Conservation (phyloP, 169 alveolate species). For the Cryptosporidium baileyi region DNA sequence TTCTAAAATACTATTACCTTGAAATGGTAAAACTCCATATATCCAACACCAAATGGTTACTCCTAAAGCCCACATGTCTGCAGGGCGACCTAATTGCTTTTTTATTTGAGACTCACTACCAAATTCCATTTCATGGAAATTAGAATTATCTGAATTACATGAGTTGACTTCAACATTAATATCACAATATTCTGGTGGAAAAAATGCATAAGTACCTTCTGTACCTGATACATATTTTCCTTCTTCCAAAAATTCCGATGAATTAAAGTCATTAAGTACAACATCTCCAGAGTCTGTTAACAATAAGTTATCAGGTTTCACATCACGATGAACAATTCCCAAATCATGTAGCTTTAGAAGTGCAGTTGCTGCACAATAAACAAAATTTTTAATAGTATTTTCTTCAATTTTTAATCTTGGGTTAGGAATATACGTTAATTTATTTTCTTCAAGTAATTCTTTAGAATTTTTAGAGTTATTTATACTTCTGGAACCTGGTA, state of each 20-base stretch:
- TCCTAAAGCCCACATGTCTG: constrained; percentile 85
- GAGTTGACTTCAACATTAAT: constrained; percentile 68
- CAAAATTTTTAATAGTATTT: neutral
- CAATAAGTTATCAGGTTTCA: constrained; percentile 76
- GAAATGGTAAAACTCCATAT: constrained; percentile 77
- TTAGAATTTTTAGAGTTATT: neutral
- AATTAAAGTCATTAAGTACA: constrained; percentile 76
- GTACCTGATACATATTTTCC: constrained; percentile 69
- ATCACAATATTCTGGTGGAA: constrained; percentile 82
- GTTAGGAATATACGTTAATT: neutral
- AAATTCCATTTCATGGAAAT: neutral
- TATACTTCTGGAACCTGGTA: neutral
- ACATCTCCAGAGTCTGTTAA: constrained; percentile 62
- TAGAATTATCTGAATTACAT: constrained; percentile 73
- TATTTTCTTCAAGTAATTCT: neutral
- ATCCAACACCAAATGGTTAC: constrained; percentile 79
- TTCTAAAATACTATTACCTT: constrained; percentile 68
- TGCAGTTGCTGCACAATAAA: constrained; percentile 48
- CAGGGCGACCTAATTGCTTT: constrained; percentile 79
- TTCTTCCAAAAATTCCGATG: constrained; percentile 70
- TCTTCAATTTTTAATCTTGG: neutral
- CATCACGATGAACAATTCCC: constrained; percentile 76
- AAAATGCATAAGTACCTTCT: constrained; percentile 81
- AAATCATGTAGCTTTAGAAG: constrained; percentile 72
- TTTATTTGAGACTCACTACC: neutral